Evolutionary conservation across 345 rosid species (phyloP).

Genomic region (Populus ilicifolia): DNA sequence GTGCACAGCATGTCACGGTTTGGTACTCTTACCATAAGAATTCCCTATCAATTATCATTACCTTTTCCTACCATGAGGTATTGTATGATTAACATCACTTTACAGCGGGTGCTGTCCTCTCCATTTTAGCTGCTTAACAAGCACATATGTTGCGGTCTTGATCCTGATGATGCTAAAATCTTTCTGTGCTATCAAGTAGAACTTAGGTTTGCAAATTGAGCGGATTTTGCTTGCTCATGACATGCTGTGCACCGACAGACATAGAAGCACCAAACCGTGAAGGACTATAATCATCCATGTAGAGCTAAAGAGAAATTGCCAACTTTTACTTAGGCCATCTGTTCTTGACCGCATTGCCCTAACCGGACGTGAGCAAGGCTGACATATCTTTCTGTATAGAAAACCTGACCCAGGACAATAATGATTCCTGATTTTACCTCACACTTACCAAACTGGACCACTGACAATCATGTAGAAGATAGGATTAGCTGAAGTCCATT

Average conservation of each 20-base stretch:
- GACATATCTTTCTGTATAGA: background rate
- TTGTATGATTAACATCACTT: background rate
- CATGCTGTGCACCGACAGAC: background rate
- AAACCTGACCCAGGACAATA: background rate
- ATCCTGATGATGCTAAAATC: background rate
- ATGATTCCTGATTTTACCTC: background rate
- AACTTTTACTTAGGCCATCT: background rate
- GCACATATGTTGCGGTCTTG: background rate
- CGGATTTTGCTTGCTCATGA: background rate
- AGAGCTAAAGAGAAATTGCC: background rate
- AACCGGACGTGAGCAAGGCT: background rate
- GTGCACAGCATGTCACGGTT: no score
- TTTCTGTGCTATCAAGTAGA: slow-evolving; percentile 1
- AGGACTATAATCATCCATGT: background rate
- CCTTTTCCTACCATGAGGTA: background rate
- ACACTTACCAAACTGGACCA: background rate
- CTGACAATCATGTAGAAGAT: background rate
- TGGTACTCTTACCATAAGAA: background rate
- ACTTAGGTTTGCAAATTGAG: background rate
- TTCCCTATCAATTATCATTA: background rate
- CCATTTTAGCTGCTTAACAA: background rate
- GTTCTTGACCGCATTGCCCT: background rate
- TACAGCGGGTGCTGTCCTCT: slow-evolving; percentile 9
- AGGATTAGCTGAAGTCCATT: background rate
- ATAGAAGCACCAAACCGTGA: background rate